Evolutionary conservation across 2,329 filamentous ascomycete species (phyloP).

Genomic region (Hyphodiscus sp.): DNA sequence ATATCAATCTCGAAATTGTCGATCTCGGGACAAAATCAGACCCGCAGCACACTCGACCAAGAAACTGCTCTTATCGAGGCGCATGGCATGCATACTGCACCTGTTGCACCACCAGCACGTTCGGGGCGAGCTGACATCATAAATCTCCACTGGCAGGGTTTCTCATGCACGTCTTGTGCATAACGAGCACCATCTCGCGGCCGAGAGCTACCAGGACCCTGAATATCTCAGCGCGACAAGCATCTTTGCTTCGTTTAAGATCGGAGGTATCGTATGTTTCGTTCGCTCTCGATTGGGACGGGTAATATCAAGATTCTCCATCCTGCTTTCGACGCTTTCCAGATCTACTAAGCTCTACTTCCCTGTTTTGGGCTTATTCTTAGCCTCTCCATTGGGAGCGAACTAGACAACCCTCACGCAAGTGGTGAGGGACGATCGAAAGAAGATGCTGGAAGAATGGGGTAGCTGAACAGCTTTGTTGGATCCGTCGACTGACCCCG

Average conservation of each 20-base stretch:
- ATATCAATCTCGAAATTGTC: neutral
- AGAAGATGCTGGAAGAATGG: neutral
- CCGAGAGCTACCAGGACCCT: neutral
- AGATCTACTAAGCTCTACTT: neutral
- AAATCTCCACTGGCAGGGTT: neutral
- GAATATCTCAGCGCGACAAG: neutral
- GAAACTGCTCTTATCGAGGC: neutral
- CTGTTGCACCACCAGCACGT: no score
- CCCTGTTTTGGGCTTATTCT: neutral
- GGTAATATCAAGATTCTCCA: no score
- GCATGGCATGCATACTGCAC: no score
- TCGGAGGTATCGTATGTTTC: neutral
- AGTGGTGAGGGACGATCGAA: neutral
- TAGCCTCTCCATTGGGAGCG: neutral
- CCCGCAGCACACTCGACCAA: neutral
- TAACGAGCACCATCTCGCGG: neutral
- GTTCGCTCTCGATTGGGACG: neutral
- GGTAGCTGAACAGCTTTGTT: neutral
- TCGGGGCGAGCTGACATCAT: neutral
- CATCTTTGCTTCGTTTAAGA: neutral
- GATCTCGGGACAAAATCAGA: neutral
- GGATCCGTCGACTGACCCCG: neutral
- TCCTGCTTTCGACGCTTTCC: neutral
- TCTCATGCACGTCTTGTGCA: neutral
- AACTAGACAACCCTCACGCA: neutral